Evolutionary conservation across 495 filamentous ascomycete species (phyloP).

Genomic region (Aspergillus taichungensis): DNA sequence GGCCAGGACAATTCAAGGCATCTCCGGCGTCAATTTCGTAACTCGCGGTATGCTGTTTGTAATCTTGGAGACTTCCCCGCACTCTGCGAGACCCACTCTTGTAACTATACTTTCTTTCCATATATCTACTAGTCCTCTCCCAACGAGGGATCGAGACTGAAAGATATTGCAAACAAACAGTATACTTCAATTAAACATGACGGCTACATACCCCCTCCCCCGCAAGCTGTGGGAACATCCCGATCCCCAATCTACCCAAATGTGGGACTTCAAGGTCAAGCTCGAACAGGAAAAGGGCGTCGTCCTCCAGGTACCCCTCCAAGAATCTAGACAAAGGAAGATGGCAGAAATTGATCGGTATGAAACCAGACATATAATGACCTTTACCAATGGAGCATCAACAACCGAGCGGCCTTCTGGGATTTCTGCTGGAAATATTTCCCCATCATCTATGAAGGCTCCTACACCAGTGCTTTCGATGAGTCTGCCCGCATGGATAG

Average conservation of each 20-base stretch:
- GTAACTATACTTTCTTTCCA: too few species aligned
- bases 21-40: too few species aligned
- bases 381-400: constrained; percentile 55
- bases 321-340: neutral
- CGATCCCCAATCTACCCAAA: constrained; percentile 48
- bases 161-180: too few species aligned
- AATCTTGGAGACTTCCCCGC: too few species aligned
- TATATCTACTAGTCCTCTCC: too few species aligned
- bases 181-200: neutral
- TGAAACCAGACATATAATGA: constrained; percentile 41
- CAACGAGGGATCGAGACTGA: too few species aligned
- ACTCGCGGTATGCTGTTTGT: too few species aligned
- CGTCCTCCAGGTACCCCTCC: constrained; percentile 5
- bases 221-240: constrained; percentile 55
- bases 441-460: constrained; percentile 52
- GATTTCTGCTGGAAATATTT: constrained; percentile 49
- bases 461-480: constrained; percentile 53
- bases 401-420: constrained; percentile 57
- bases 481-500: constrained; percentile 57
- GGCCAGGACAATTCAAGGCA: too few species aligned
- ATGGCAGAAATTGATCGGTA: too few species aligned
- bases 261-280: constrained; percentile 46
- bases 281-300: constrained; percentile 16
- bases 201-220: constrained; percentile 12
- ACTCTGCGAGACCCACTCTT: too few species aligned